Evolutionary conservation across 176 grass and related monocot genomes (phyloP), one percentile per base, ranked within the genome.

Genomic region (Calamus simplicifolius): DNA sequence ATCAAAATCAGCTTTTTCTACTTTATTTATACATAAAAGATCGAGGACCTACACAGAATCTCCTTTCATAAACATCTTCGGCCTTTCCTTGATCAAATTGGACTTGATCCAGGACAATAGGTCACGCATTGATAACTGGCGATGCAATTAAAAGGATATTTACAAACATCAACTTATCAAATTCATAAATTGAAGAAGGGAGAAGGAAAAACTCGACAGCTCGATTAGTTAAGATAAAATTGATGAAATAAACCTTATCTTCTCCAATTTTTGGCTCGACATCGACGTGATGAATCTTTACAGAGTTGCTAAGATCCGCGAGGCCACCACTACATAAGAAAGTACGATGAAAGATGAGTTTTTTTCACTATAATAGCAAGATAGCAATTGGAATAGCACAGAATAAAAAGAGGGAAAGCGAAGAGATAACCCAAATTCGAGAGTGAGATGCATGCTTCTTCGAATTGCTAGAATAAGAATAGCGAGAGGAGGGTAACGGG

Each of bases 41-140:
- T 63, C 4, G 48, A n/a, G 67, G 49, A 27, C 79, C 43, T 95
- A 96, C 92, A 96, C 92, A 8, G n/a, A 78, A 38, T 91, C 84
- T 0, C 72, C 92, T 75, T 97, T 97, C 49, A 97, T 43, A 69
- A 97, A 97, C 92, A 97, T 97, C 75, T 97, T 87, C 2, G 83
- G 87, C 7, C 87, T 74, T 69, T 97, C 92, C 72, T 97, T 97
- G 78, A 91, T 91, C 75, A 97, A 70, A 64, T 88, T 97, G 53
- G 72, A 68, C 78, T 88, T 85, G n/a, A 85, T 78, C 92, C 92
- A 97, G 31, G 77, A 54, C 16, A n/a, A 77, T 61, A 97, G 31
- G 8, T 63, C 78, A 16, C 59, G 62, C 83, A 91, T 85, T 0
- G 52, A 67, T 29, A 85, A 61, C 86, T 90, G 27, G 23, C 58